These are phyloP conservation scores for Bifiguratus adelaidae DNA, from an alignment of 192 early-diverging fungal genomes.

Conservation along the genomic window DNA sequence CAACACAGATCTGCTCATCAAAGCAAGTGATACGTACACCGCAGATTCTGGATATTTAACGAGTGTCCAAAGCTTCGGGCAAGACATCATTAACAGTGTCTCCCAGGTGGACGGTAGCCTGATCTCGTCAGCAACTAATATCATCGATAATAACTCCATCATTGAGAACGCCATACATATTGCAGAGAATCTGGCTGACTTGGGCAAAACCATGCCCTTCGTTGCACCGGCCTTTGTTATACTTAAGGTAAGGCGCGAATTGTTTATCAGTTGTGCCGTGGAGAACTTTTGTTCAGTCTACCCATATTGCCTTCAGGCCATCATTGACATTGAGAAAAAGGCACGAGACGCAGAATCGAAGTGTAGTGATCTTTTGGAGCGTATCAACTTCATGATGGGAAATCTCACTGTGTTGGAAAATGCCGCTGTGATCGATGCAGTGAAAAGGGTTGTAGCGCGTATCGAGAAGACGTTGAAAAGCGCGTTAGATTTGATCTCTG, in stretches of 20 bases:
- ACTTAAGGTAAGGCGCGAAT: constrained; percentile 22
- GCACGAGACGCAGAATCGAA: constrained; percentile 37
- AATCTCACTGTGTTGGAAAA: constrained; percentile 33
- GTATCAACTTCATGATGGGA: constrained; percentile 43
- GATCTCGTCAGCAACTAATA: neutral
- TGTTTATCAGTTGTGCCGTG: neutral
- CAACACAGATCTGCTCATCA: neutral
- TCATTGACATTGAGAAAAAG: constrained; percentile 35
- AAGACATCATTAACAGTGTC: neutral
- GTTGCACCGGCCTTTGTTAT: constrained; percentile 39
- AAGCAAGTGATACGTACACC: constrained; percentile 1
- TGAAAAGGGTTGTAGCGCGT: constrained; percentile 21
- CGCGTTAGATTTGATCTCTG: constrained; percentile 24
- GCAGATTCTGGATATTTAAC: neutral
- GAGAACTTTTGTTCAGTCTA: too few species aligned
- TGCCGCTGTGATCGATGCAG: constrained; percentile 16
- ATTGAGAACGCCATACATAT: constrained; percentile 18
- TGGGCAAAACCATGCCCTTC: constrained; percentile 32
- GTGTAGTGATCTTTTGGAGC: constrained; percentile 37
- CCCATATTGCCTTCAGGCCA: constrained; percentile 8
- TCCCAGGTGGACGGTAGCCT: neutral
- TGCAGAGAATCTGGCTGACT: constrained; percentile 25
- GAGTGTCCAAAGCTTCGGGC: neutral
- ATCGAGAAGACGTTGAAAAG: constrained; percentile 30
- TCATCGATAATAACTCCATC: constrained; percentile 13